Evolutionary conservation across 371 early-diverging fungal genomes (phyloP).

Genomic region (Dinochytrium kinnereticum): DNA sequence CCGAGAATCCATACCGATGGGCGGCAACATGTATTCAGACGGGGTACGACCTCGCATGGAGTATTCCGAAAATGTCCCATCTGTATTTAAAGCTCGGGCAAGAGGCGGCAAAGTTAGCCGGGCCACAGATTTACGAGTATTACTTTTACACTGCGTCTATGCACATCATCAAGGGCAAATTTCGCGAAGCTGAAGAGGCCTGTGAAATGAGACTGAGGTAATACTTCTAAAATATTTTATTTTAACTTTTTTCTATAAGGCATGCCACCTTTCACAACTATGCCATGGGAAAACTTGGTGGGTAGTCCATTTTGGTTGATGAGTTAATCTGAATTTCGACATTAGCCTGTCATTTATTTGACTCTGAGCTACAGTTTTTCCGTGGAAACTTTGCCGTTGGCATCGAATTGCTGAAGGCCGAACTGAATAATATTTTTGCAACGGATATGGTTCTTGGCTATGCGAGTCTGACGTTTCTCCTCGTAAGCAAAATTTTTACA

Average conservation of each 20-base stretch:
- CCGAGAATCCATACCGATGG: neutral
- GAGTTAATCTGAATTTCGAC: neutral
- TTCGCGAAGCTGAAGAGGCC: neutral
- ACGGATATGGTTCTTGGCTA: neutral
- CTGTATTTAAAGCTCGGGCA: neutral
- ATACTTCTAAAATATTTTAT: neutral
- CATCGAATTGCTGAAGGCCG: neutral
- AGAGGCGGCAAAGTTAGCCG: neutral
- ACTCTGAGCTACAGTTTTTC: neutral
- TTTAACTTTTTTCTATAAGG: neutral
- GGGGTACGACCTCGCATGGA: neutral
- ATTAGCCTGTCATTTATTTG: neutral
- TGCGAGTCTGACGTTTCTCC: neutral
- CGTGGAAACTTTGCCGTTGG: neutral
- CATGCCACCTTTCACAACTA: slow-evolving; percentile 3
- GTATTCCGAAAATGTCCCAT: neutral
- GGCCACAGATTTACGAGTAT: neutral
- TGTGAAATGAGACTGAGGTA: neutral
- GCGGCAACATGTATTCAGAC: neutral
- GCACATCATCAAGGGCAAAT: neutral
- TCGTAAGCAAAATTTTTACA: neutral
- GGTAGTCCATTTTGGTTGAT: neutral
- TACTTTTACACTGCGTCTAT: neutral
- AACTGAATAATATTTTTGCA: neutral
- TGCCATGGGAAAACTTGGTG: neutral